Evolutionary conservation across 208 protist species (phyloP).

Genomic region (Trichomonas tenax): DNA sequence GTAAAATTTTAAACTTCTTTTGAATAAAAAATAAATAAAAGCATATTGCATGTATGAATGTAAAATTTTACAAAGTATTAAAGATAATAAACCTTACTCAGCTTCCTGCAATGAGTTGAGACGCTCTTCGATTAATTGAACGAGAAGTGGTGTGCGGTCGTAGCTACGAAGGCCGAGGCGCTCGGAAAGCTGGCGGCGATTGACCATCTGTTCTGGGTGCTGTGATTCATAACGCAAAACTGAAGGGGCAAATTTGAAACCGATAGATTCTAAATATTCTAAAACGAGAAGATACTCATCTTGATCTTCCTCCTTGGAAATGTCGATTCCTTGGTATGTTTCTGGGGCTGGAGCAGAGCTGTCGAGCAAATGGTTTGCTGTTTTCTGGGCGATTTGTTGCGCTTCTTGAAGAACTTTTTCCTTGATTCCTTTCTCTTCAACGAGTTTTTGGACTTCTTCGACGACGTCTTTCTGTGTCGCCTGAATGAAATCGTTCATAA

Average conservation of each 20-base stretch:
- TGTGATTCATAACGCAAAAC: background rate
- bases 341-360: background rate
- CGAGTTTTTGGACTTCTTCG: background rate
- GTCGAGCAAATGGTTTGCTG: background rate
- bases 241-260: background rate
- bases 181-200: background rate
- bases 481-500: background rate
- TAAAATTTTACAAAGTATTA: background rate
- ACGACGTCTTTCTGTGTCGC: background rate
- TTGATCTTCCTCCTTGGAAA: background rate
- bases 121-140: conserved; percentile 3
- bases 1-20: no score
- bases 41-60: no score
- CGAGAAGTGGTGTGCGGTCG: background rate
- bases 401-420: background rate
- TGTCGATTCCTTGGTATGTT: background rate
- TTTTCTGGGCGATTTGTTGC: background rate
- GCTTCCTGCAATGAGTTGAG: background rate
- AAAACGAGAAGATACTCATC: conserved; percentile 9
- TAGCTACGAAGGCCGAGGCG: background rate
- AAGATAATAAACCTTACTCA: background rate
- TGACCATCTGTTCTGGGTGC: background rate
- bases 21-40: no score
- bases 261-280: conserved; percentile 3
- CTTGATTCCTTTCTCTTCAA: background rate